Base-by-base conservation (phyloP, 768 basidiomycete species). In the Leucocoprinus birnbaumii region DNA sequence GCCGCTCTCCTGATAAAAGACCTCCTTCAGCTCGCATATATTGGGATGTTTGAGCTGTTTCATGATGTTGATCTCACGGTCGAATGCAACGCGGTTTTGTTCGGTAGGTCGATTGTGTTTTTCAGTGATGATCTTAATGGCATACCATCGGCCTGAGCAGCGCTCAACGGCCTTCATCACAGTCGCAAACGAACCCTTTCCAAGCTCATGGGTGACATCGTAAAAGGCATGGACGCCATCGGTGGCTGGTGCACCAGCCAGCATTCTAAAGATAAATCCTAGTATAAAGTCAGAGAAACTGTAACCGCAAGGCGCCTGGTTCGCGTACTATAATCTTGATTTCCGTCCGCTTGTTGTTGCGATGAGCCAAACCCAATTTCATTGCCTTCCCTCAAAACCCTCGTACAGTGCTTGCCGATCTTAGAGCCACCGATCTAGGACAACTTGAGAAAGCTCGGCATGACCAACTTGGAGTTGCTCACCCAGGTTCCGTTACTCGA, bases 161-260 rank as follows among this genome's bases (percentile, higher is more conserved):
- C 85, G 82, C 61, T 84, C 79, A 43, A 94, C 74, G 1, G 91
- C 94, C 66, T 88, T 90, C 73, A 86, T 81, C 18, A 98, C 96
- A 9, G 87, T 87, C 3, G 94, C 96, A 65, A 97, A 98, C 2
- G 91, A 86, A 8, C 96, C 96, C 61, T 86, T 87, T 51, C 96
- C 96, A 2, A 98, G 81, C 67, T 90, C 86, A 48, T 73, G 67
- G 27, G 77, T 74, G 37, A 90, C 63, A 58, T 90, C 88, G 65
- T 91, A 91, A 52, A 74, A 71, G 1, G 79, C 79, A 63, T 86
- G 82, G 9, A 91, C 68, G 2, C 85, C 86, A 3, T 73, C 74
- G 19, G 68, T 69, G 0, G 80, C 73, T 13, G 72, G 70, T 0
- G 80, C 77, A 25, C 65, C 71, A 5, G 85, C 84, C 10, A 78